These are phyloP conservation scores for Cladobotryum protrusum DNA, from an alignment of 2,329 filamentous ascomycete genomes.

Conservation along the genomic window DNA sequence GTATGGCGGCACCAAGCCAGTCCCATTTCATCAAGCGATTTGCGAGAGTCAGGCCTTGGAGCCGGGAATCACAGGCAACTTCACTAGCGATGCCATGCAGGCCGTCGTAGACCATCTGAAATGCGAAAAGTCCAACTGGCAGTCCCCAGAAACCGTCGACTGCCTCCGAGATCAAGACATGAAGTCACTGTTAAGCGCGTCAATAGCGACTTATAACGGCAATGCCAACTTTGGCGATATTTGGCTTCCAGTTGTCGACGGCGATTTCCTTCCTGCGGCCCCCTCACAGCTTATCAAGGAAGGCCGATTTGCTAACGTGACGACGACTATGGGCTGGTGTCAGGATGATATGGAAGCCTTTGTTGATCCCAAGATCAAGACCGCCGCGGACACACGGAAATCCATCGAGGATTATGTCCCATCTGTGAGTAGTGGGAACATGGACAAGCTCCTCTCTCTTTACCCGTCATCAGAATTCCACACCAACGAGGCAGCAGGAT, in stretches of 20 bases:
- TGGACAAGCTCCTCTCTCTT: slow-evolving; percentile 37
- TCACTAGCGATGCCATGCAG: slow-evolving; percentile 41
- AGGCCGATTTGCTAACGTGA: slow-evolving; percentile 55
- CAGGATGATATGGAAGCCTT: slow-evolving; percentile 40
- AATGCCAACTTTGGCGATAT: slow-evolving; percentile 45
- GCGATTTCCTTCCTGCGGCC: slow-evolving; percentile 33
- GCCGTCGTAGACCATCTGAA: slow-evolving; percentile 35
- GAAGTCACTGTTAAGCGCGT: slow-evolving; percentile 36
- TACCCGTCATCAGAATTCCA: slow-evolving; percentile 46
- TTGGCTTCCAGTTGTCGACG: slow-evolving; percentile 42
- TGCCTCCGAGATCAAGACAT: slow-evolving; percentile 42
- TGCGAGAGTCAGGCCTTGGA: slow-evolving; percentile 44
- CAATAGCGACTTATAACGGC: slow-evolving; percentile 34
- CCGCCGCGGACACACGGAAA: slow-evolving; percentile 29
- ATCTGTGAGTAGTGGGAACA: slow-evolving; percentile 24
- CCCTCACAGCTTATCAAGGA: slow-evolving; percentile 47
- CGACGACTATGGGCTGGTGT: slow-evolving; percentile 53
- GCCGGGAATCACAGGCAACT: slow-evolving; percentile 43
- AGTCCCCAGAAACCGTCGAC: slow-evolving; percentile 35
- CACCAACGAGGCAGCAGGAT: slow-evolving; percentile 20
- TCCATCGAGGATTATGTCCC: slow-evolving; percentile 37
- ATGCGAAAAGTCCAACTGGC: slow-evolving; percentile 29
- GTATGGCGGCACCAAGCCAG: slow-evolving; percentile 37
- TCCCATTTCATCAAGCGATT: slow-evolving; percentile 40
- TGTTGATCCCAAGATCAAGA: slow-evolving; percentile 34